Conservation (phyloP, 768 basidiomycete species). For the Psilocybe cubensis region DNA sequence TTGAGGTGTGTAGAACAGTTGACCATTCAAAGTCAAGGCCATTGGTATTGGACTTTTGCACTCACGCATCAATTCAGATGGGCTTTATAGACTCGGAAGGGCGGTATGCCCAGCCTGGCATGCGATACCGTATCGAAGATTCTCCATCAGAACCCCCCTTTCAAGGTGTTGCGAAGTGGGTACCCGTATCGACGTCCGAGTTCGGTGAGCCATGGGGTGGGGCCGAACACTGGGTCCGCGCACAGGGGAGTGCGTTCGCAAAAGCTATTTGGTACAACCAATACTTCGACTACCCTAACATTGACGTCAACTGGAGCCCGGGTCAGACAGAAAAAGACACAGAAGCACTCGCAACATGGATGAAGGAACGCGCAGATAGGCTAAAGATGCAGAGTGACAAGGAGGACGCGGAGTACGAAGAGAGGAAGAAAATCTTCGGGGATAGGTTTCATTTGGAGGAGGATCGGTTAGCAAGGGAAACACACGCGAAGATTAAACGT, state of each 20-base stretch:
- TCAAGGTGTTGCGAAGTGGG: slow-evolving; percentile 22
- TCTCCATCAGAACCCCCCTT: slow-evolving; percentile 10
- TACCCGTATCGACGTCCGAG: slow-evolving; percentile 23
- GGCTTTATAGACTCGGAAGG: slow-evolving; percentile 17
- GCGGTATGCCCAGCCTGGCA: slow-evolving; percentile 18
- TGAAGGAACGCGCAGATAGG: slow-evolving; percentile 12
- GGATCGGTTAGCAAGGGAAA: slow-evolving; percentile 4
- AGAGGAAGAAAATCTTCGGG: slow-evolving; percentile 1
- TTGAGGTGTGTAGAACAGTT: slow-evolving; percentile 11
- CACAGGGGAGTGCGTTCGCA: slow-evolving; percentile 22
- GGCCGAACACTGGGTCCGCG: slow-evolving; percentile 24
- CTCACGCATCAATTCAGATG: slow-evolving; percentile 2
- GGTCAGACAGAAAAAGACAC: slow-evolving; percentile 24
- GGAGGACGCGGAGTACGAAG: slow-evolving; percentile 3
- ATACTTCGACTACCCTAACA: slow-evolving; percentile 10
- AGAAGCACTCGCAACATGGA: slow-evolving; percentile 16
- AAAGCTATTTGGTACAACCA: slow-evolving; percentile 28
- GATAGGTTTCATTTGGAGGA: slow-evolving; percentile 4
- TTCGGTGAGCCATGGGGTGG: slow-evolving; percentile 23
- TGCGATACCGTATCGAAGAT: slow-evolving; percentile 18
- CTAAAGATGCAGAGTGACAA: slow-evolving; percentile 1
- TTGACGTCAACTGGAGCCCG: slow-evolving; percentile 26
- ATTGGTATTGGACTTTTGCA: background rate
- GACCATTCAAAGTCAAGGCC: background rate
- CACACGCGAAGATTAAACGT: slow-evolving; percentile 5